Base-by-base conservation (phyloP, 495 filamentous ascomycete species). In the Delitschia confertaspora region DNA sequence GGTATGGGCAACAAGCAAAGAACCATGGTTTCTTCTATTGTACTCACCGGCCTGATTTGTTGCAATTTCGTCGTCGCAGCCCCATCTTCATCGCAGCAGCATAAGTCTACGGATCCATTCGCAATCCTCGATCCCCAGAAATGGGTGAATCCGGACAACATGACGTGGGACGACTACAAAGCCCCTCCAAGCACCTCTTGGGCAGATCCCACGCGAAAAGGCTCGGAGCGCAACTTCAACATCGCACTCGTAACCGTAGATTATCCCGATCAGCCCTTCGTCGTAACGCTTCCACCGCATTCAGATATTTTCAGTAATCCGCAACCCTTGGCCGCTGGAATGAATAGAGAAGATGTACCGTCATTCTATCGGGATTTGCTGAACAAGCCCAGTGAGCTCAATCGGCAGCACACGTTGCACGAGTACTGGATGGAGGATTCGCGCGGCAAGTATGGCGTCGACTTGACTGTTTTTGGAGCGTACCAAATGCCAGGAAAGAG, bases 391-490 rank as follows among this genome's bases (percentile, higher is more conserved):
- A 49, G 45, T 13, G 64, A 64, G 19, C 55, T 69, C 11, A 69
- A 69, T 43, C 51, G 45, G 14, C 56, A 54, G 4, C 66, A 63
- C 33, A 69, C 66, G 13, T 42, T 69, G 13, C 65, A 69, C 41
- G 65, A 67, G 45, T 69, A 69, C 39, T 69, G 66, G 66, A 69
- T 67, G 65, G 63, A 58, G 18, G 66, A 69, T 39, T 67, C 65
- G 1, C 51, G 52, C 16, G 66, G 66, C 2, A 51, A 59, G 16
- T 69, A 60, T 30, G 66, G 66, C 27, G 66, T 69, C 9, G 65
- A 69, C 39, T 42, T 69, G 34, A 67, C 66, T 3, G 60, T 61
- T 2, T 69, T 67, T 36, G 66, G 66, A 4, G 57, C 65, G 4
- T 69, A 69, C 27, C 40, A 45, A 5, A 20, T 69, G 42, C 66